phyloP scores from a whole-genome alignment of 106 monocot genomes.

The Acanthochlamys bracteata region DNA sequence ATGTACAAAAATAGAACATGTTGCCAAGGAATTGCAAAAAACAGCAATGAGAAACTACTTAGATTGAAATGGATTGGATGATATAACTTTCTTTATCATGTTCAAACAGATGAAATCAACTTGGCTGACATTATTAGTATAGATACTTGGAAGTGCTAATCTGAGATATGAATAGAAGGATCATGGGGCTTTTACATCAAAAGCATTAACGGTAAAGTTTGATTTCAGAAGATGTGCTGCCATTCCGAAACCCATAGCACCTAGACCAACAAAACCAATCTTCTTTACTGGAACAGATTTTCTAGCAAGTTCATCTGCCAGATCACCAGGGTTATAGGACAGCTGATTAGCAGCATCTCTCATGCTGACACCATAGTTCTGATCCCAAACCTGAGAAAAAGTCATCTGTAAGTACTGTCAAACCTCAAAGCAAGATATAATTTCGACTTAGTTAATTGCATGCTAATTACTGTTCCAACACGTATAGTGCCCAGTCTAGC shows the following conservation, averaged over 20 bases:
- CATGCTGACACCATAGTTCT: slow-evolving; percentile 60
- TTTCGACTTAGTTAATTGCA: not conserved
- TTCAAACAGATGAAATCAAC: too few relatives aligned
- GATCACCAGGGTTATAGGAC: slow-evolving; percentile 42
- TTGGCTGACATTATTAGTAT: too few relatives aligned
- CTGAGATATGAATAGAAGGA: slow-evolving; percentile 3
- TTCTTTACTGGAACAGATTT: slow-evolving; percentile 40
- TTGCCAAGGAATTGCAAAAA: too few relatives aligned
- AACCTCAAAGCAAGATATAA: too few relatives aligned
- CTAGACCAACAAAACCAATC: slow-evolving; percentile 95
- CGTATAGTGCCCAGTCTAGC: too few relatives aligned
- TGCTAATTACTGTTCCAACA: too few relatives aligned
- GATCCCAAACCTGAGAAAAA: slow-evolving; percentile 58
- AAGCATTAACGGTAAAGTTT: slow-evolving; percentile 60
- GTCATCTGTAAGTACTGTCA: not conserved
- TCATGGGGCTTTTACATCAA: slow-evolving; percentile 61
- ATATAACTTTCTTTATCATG: too few relatives aligned
- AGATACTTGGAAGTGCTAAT: not conserved
- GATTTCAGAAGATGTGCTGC: slow-evolving; percentile 73
- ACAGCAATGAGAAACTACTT: too few relatives aligned
- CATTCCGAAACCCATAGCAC: slow-evolving; percentile 99
- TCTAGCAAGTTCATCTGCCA: slow-evolving; percentile 37
- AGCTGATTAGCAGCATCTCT: slow-evolving; percentile 39
- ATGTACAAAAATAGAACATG: too few relatives aligned
- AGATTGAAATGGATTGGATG: too few relatives aligned